phyloP scores from a whole-genome alignment of 1,284 basidiomycete species.

The Fomitopsis betulina region DNA sequence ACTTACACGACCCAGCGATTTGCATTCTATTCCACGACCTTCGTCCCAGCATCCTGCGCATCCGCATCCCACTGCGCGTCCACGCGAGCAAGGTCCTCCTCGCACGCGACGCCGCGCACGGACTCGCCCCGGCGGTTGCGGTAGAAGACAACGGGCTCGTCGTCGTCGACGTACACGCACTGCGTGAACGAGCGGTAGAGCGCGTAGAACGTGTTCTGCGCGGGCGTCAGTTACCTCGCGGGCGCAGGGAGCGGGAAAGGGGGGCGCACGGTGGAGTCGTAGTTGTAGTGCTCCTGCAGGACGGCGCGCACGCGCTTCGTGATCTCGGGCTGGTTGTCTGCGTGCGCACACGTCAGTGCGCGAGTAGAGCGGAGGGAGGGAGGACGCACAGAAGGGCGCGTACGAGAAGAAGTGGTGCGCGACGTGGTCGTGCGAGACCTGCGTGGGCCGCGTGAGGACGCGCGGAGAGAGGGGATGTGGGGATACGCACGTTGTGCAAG shows the following conservation, averaged over 20 bases:
- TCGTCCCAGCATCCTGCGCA: slow-evolving; percentile 12
- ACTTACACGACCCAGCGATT: too few relatives aligned
- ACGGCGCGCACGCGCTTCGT: slow-evolving; percentile 26
- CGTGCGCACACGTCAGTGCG: slow-evolving; percentile 21
- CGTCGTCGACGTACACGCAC: slow-evolving; percentile 65
- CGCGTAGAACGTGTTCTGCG: slow-evolving; percentile 29
- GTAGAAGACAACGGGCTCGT: slow-evolving; percentile 74
- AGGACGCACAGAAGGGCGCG: slow-evolving; percentile 31
- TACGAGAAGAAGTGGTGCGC: slow-evolving; percentile 36
- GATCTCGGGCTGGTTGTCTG: slow-evolving; percentile 30
- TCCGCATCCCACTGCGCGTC: slow-evolving; percentile 18
- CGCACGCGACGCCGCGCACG: slow-evolving; percentile 18
- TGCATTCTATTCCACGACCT: neutral
- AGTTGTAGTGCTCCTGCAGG: slow-evolving; percentile 33
- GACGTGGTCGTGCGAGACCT: slow-evolving; percentile 37
- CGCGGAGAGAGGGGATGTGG: neutral
- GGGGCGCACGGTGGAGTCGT: slow-evolving; percentile 41
- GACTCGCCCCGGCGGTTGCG: slow-evolving; percentile 56
- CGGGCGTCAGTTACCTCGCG: neutral
- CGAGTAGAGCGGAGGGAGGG: neutral
- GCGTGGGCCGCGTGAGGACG: slow-evolving; percentile 5
- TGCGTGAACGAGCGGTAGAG: slow-evolving; percentile 35
- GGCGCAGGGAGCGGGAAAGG: slow-evolving; percentile 16
- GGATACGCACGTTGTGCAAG: slow-evolving; percentile 39
- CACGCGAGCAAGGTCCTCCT: slow-evolving; percentile 12